phyloP scores from a whole-genome alignment of 768 basidiomycete genomes.

The Galerina sulciceps region DNA sequence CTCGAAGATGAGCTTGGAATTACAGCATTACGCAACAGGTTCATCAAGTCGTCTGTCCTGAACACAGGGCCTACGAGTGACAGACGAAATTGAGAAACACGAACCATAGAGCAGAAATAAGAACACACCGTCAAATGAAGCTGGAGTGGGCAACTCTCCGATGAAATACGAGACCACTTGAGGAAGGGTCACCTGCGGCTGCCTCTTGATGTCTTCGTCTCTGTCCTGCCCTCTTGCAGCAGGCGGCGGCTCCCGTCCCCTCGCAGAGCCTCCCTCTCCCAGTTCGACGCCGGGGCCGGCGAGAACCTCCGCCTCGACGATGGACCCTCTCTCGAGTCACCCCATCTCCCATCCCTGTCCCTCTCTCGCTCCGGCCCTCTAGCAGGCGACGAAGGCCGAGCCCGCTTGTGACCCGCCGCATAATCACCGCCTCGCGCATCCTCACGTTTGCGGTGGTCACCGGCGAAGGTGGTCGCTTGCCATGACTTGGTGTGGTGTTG shows the following conservation, averaged over 20 bases:
- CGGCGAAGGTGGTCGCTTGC: slow-evolving; percentile 44
- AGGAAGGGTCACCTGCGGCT: slow-evolving; percentile 45
- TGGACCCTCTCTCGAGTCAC: slow-evolving; percentile 28
- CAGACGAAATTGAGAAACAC: neutral
- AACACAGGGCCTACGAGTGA: slow-evolving; percentile 77
- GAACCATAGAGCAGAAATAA: slow-evolving; percentile 7
- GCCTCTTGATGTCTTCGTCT: slow-evolving; percentile 32
- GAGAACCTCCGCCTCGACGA: slow-evolving; percentile 50
- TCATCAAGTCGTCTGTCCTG: slow-evolving; percentile 89
- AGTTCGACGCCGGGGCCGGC: slow-evolving; percentile 43
- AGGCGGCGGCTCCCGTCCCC: slow-evolving; percentile 13
- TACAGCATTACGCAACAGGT: slow-evolving; percentile 78
- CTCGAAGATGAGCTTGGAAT: slow-evolving; percentile 65
- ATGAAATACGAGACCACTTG: slow-evolving; percentile 83
- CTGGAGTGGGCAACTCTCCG: slow-evolving; percentile 71
- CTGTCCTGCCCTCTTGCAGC: slow-evolving; percentile 30
- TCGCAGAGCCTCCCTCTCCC: slow-evolving; percentile 47
- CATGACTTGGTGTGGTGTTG: slow-evolving; percentile 5
- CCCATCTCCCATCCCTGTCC: slow-evolving; percentile 37
- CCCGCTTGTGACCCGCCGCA: slow-evolving; percentile 38
- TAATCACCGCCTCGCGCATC: slow-evolving; percentile 32
- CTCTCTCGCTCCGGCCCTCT: slow-evolving; percentile 32
- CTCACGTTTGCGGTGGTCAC: slow-evolving; percentile 35
- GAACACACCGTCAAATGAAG: slow-evolving; percentile 82
- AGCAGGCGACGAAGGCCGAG: slow-evolving; percentile 30